Base-by-base conservation (phyloP, 2,329 filamentous ascomycete species). In the Trichoderma polysporum region DNA sequence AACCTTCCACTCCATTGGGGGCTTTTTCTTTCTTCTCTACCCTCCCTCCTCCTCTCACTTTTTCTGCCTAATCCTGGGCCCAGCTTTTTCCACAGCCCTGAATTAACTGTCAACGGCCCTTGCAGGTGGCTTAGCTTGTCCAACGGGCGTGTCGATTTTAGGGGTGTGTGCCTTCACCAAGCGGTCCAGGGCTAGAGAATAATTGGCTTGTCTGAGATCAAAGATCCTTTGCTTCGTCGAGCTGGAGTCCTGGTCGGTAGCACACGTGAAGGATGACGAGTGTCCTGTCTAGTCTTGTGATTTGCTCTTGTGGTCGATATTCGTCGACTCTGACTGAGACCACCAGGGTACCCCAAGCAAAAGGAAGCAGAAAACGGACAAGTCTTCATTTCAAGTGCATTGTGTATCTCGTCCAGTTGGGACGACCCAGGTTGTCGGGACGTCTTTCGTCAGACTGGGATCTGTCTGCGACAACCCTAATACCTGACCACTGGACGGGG, bases 201-300 rank as follows among this genome's bases (percentile, higher is more conserved):
- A 59, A 52, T 59, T 52, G 54, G 58, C 58, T 41, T 29, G 69
- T 69, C 68, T 69, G 56, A 67, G 69, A 68, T 69, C 68, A 56
- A 33, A 45, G 33, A 58, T 45, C 37, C 60, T 49, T 58, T 49
- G 59, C 66, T 65, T 25, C 35, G 41, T 65, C 41, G 37, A 19
- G 22, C 33, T 63, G 45, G 49, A 25, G 49, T 29, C 49, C 33
- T 39, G 17, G 54, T 59, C 35, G 39, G 54, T 53, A 35, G 64
- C 39, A 35, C 54, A 33, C 52, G 58, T 61, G 45, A 52, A 37
- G 33, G 22, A 31, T 50, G 17, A 17, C 19, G 9, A 27, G 50
- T 29, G 29, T 29, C 45, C 22, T 64, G 52, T 62, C 59, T 31
- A n/a, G 45, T 58, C 59, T 31, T 22, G 45, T 58, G 57, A 68